phyloP scores from a whole-genome alignment of 31 red algal species.

The Porphyra umbilicalis region DNA sequence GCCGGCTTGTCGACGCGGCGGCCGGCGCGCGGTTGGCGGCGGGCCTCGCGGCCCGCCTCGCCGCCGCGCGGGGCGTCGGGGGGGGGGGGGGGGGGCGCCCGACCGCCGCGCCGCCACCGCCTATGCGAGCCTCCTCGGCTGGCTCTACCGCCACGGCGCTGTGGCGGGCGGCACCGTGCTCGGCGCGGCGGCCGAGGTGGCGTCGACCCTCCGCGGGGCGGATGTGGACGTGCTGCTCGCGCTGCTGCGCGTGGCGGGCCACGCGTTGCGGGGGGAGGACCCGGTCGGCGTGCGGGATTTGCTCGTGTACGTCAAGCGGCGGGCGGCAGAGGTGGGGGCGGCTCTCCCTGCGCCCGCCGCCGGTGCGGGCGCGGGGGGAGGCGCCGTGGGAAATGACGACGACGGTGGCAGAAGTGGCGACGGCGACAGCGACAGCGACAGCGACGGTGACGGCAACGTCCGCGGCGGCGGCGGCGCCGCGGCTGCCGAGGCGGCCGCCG shows the following conservation, averaged over 20 bases:
- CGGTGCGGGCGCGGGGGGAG: too few species aligned
- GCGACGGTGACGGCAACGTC: not conserved
- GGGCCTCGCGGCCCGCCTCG: not conserved
- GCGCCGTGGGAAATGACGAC: too few species aligned
- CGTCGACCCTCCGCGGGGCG: not conserved
- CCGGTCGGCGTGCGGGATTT: not conserved
- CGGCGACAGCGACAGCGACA: not conserved
- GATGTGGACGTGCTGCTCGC: not conserved
- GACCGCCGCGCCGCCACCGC: not conserved
- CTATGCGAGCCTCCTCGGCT: not conserved
- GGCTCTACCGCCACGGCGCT: not conserved
- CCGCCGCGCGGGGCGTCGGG: not conserved
- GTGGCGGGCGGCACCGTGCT: not conserved
- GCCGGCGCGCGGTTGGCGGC: not conserved
- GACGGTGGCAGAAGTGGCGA: too few species aligned
- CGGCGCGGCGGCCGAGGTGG: not conserved
- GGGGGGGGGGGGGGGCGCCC: not conserved
- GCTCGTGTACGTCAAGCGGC: not conserved
- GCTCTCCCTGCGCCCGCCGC: not conserved
- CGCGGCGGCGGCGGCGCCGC: not conserved
- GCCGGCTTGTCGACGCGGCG: not conserved
- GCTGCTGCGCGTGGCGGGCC: not conserved
- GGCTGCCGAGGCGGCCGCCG: not conserved
- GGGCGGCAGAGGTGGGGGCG: not conserved
- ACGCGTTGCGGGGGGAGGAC: not conserved